Evolutionary conservation across 1,284 basidiomycete species (phyloP).

Genomic region (Cronartium quercuum): DNA sequence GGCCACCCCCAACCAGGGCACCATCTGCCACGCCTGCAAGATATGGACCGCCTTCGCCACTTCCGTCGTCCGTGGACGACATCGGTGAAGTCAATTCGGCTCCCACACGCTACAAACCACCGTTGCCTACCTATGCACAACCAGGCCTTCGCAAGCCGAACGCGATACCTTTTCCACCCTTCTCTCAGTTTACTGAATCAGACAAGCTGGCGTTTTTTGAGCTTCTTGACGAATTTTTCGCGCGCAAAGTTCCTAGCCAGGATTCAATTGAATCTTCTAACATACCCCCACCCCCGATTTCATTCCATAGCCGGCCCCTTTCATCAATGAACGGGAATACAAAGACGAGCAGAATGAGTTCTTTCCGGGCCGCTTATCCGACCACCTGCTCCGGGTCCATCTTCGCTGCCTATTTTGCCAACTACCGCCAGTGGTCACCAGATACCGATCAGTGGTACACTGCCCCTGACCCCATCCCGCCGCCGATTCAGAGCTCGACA

Average conservation of each 20-base stretch:
- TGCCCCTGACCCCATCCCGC: conserved; percentile 12
- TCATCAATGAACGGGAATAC: background rate
- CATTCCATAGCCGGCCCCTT: conserved; percentile 13
- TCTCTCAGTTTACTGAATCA: background rate
- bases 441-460: conserved; percentile 21
- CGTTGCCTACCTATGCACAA: background rate
- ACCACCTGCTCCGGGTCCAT: background rate
- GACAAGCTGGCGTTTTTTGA: conserved; percentile 31
- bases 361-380: background rate
- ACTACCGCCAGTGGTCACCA: background rate
- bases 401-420: conserved; percentile 9
- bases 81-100: background rate
- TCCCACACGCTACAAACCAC: background rate
- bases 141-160: background rate
- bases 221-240: conserved; percentile 32
- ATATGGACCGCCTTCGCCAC: conserved; percentile 31
- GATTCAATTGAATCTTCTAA: background rate
- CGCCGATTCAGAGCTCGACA: background rate
- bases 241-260: background rate
- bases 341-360: too few relatives aligned
- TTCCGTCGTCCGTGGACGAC: background rate
- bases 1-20: background rate
- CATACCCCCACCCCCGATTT: conserved; percentile 6
- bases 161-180: conserved; percentile 1
- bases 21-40: conserved; percentile 9